Evolutionary conservation across 106 monocot species (phyloP).

Genomic region (Alisma plantagoaquatica): DNA sequence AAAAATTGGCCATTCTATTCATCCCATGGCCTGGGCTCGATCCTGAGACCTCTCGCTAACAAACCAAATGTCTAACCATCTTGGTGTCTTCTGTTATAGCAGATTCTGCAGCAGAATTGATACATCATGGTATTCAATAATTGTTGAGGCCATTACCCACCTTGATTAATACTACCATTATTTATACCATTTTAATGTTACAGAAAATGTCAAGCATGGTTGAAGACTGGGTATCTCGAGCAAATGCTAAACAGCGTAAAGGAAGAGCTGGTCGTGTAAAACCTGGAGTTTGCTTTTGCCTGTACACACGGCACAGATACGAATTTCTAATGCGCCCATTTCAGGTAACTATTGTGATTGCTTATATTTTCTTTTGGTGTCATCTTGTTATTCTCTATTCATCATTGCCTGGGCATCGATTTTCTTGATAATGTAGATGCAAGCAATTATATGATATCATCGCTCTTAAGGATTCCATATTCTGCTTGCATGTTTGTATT

Average conservation of each 20-base stretch:
- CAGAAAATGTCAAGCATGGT: constrained; percentile 99
- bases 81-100: too few species aligned
- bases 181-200: too few species aligned
- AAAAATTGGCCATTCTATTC: too few species aligned
- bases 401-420: neutral
- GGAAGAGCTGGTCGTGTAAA: constrained; percentile 97
- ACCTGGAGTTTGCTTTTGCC: constrained; percentile 83
- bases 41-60: too few species aligned
- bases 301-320: constrained; percentile 82
- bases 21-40: too few species aligned
- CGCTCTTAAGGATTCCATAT: neutral
- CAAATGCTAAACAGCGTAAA: constrained; percentile 89
- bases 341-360: constrained; percentile 44
- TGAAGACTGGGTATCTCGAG: constrained; percentile 94
- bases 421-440: neutral
- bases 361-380: neutral
- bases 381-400: neutral
- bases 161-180: too few species aligned
- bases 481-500: neutral
- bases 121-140: too few species aligned
- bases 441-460: neutral
- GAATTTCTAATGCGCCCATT: constrained; percentile 77
- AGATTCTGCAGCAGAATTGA: too few species aligned
- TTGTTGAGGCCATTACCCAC: too few species aligned
- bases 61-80: too few species aligned